phyloP scores from a whole-genome alignment of 2,329 filamentous ascomycete genomes.

The Hypoxylon sp. region DNA sequence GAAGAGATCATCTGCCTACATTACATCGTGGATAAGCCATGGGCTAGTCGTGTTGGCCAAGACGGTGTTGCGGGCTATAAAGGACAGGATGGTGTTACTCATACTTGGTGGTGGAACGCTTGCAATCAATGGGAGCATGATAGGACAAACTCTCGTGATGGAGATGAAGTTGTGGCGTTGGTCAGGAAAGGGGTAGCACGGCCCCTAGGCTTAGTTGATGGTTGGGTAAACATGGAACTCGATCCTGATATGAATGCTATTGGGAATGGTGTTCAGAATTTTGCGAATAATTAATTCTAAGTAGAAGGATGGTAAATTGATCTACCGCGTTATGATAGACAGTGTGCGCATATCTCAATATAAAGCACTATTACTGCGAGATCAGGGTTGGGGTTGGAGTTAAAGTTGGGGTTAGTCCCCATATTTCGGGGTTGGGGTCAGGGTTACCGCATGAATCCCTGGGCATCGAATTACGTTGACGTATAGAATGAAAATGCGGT shows the following conservation, averaged over 20 bases:
- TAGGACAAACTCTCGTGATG: not conserved
- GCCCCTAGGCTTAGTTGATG: constrained; percentile 1
- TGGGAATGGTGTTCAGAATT: constrained; percentile 26
- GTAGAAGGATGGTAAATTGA: no score
- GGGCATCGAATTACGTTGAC: no score
- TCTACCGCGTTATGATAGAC: no score
- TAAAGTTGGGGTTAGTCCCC: no score
- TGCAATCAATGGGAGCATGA: constrained; percentile 52
- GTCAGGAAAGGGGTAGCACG: constrained; percentile 29
- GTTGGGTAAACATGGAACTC: constrained; percentile 10
- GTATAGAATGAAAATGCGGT: no score
- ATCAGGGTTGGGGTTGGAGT: no score
- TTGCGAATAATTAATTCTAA: constrained; percentile 33
- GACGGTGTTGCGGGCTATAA: constrained; percentile 57
- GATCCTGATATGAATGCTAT: constrained; percentile 31
- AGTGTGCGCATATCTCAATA: no score
- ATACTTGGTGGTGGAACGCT: constrained; percentile 62
- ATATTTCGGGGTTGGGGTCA: no score
- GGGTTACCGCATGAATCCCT: no score
- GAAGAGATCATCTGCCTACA: constrained; percentile 57
- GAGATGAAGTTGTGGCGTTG: constrained; percentile 12
- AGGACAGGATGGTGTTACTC: constrained; percentile 59
- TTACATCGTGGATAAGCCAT: constrained; percentile 66
- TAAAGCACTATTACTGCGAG: no score
- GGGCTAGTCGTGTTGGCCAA: constrained; percentile 53